Evolutionary conservation across 2,329 filamentous ascomycete genomes (phyloP).

Genomic region (Coleophoma eucalyptorum): DNA sequence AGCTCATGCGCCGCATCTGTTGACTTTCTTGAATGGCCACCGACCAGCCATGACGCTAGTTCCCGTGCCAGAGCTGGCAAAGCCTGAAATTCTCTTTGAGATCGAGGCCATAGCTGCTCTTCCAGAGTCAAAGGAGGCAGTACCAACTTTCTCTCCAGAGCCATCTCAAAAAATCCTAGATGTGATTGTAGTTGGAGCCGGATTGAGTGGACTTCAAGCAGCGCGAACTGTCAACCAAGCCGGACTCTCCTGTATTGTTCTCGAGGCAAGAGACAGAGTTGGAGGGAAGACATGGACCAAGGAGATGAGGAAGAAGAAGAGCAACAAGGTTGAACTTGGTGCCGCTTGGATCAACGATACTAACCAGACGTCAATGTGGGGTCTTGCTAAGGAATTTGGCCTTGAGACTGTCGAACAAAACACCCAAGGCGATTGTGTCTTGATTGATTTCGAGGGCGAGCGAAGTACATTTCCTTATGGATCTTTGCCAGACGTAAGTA

Average conservation of each 20-base stretch:
- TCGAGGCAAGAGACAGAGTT: constrained; percentile 46
- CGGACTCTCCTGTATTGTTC: constrained; percentile 35
- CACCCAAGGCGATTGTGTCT: constrained; percentile 35
- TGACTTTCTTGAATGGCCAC: constrained; percentile 33
- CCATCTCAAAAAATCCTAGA: neutral
- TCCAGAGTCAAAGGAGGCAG: neutral
- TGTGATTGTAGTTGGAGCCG: constrained; percentile 41
- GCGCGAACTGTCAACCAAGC: constrained; percentile 30
- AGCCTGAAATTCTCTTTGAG: constrained; percentile 36
- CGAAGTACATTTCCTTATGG: constrained; percentile 26
- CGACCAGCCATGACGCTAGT: constrained; percentile 38
- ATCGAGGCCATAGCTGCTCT: constrained; percentile 34
- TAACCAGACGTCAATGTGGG: constrained; percentile 42
- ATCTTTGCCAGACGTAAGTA: constrained; percentile 17
- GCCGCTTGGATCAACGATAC: constrained; percentile 57
- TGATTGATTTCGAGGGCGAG: constrained; percentile 33
- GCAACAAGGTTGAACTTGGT: constrained; percentile 42
- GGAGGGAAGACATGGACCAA: constrained; percentile 48
- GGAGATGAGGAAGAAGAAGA: constrained; percentile 4
- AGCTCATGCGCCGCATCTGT: constrained; percentile 32
- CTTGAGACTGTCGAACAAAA: constrained; percentile 43
- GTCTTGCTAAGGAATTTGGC: constrained; percentile 33
- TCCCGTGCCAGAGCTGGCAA: constrained; percentile 35
- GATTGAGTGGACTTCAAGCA: constrained; percentile 34
- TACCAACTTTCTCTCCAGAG: no score